These are phyloP conservation scores for Neopestalotiopsis rosae DNA, from an alignment of 2,329 filamentous ascomycete species.

Conservation along the genomic window DNA sequence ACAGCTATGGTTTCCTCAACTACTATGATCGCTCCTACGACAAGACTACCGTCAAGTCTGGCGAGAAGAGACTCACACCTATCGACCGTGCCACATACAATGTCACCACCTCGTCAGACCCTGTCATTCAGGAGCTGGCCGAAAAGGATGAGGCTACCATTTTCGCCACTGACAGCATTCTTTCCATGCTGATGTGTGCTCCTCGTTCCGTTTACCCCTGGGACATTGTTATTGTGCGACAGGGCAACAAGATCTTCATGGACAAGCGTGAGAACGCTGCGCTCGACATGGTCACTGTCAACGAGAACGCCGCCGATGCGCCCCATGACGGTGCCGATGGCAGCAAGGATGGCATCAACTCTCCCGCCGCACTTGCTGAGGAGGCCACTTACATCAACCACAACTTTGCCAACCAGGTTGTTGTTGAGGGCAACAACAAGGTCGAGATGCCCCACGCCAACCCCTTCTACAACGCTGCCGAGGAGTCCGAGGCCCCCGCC, in stretches of 20 bases:
- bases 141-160: constrained; percentile 96
- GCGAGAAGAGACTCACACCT: constrained; percentile 84
- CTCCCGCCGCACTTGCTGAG: constrained; percentile 88
- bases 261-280: constrained; percentile 97
- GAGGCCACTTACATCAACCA: constrained; percentile 99
- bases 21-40: constrained; percentile 97
- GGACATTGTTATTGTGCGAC: constrained; percentile 93
- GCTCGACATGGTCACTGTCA: constrained; percentile 97
- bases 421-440: constrained; percentile 83
- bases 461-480: constrained; percentile 94
- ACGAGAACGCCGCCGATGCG: constrained; percentile 96
- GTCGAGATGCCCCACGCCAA: constrained; percentile 86
- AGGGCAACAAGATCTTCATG: constrained; percentile 96
- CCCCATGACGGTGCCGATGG: constrained; percentile 90
- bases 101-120: constrained; percentile 94
- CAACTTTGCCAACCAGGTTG: constrained; percentile 97
- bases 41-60: constrained; percentile 87
- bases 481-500: constrained; percentile 91
- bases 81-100: constrained; percentile 97
- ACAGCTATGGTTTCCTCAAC: constrained; percentile 96
- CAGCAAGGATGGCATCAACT: constrained; percentile 94
- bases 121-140: constrained; percentile 94
- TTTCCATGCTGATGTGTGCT: constrained; percentile 99
- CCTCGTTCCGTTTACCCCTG: constrained; percentile 96
- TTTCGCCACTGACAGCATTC: constrained; percentile 94